Evolutionary conservation across 2,329 filamentous ascomycete genomes (phyloP).

Genomic region (Plenodomus lindquistii): DNA sequence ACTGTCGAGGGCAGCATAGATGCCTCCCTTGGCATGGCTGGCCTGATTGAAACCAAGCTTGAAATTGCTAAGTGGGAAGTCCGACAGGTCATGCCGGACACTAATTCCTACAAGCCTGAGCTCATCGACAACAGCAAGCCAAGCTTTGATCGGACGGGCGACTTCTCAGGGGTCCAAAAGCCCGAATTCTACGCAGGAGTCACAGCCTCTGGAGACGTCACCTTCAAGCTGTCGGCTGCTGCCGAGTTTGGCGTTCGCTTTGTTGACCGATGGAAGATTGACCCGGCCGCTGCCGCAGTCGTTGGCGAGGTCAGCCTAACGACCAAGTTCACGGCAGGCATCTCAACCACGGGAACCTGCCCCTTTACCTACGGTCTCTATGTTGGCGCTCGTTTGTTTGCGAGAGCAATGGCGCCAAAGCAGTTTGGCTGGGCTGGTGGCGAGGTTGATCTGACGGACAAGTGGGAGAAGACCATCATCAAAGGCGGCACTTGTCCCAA

Average conservation of each 20-base stretch:
- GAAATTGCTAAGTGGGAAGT: conserved; percentile 9
- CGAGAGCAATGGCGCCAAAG: background rate
- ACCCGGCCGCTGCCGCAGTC: conserved; percentile 2
- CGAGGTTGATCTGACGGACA: background rate
- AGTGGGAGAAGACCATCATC: conserved; percentile 3
- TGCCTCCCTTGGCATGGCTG: conserved; percentile 2
- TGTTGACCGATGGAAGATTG: conserved; percentile 6
- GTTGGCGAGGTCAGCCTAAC: conserved; percentile 1
- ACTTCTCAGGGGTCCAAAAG: conserved; percentile 4
- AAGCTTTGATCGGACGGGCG: too few species aligned
- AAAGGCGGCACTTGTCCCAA: conserved; percentile 5
- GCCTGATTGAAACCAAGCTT: conserved; percentile 4
- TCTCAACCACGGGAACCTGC: conserved; percentile 1
- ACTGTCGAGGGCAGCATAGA: conserved; percentile 3
- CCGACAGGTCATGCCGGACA: conserved; percentile 1
- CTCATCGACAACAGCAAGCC: conserved; percentile 2
- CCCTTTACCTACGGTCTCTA: conserved; percentile 4
- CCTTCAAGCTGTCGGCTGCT: conserved; percentile 1
- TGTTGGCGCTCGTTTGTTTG: conserved; percentile 4
- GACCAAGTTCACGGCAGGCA: conserved; percentile 3
- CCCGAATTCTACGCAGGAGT: conserved; percentile 6
- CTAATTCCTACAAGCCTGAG: conserved; percentile 3
- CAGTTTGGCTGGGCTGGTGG: conserved; percentile 4
- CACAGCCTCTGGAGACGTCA: conserved; percentile 1
- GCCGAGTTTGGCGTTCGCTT: conserved; percentile 9